A percentile compares a stretch with the other conserved stretches of the same genome.
These are phyloP conservation scores for Fusarium secorum DNA, from an alignment of 2,329 filamentous ascomycete species.

Conservation along the genomic window DNA sequence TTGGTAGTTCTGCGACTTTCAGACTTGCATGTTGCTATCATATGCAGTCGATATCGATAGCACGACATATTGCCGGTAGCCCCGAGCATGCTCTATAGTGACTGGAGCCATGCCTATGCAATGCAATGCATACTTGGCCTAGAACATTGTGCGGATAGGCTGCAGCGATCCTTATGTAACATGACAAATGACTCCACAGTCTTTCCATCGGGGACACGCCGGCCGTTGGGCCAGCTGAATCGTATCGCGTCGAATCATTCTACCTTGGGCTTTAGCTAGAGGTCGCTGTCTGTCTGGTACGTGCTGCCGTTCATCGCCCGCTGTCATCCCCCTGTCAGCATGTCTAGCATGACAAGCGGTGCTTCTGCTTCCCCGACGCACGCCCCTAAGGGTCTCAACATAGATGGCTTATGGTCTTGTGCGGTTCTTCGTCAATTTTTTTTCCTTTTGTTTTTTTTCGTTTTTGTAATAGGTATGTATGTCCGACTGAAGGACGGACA, in stretches of 20 bases:
- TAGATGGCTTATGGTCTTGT: neutral
- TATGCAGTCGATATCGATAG: neutral
- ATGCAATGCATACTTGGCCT: slow-evolving; percentile 9
- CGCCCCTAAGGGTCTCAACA: neutral
- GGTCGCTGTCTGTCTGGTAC: neutral
- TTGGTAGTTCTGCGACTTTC: neutral
- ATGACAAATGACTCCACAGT: slow-evolving; percentile 19
- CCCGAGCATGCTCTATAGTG: slow-evolving; percentile 1
- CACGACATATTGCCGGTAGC: slow-evolving; percentile 12
- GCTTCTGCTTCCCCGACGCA: neutral
- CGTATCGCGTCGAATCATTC: slow-evolving; percentile 3
- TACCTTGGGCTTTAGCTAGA: slow-evolving; percentile 1
- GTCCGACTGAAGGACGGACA: neutral
- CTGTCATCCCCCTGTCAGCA: slow-evolving; percentile 9
- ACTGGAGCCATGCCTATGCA: neutral
- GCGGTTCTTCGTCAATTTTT: slow-evolving; percentile 6
- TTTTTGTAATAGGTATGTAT: slow-evolving; percentile 9
- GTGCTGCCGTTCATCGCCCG: neutral
- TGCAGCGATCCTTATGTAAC: slow-evolving; percentile 31
- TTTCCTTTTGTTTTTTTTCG: neutral
- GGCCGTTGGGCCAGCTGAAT: slow-evolving; percentile 8
- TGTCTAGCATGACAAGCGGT: neutral
- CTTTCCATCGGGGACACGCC: slow-evolving; percentile 8
- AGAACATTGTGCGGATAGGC: neutral
- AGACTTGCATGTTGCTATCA: slow-evolving; percentile 2